phyloP scores from a whole-genome alignment of 2,329 filamentous ascomycete genomes.

The Colletotrichum somersetense region DNA sequence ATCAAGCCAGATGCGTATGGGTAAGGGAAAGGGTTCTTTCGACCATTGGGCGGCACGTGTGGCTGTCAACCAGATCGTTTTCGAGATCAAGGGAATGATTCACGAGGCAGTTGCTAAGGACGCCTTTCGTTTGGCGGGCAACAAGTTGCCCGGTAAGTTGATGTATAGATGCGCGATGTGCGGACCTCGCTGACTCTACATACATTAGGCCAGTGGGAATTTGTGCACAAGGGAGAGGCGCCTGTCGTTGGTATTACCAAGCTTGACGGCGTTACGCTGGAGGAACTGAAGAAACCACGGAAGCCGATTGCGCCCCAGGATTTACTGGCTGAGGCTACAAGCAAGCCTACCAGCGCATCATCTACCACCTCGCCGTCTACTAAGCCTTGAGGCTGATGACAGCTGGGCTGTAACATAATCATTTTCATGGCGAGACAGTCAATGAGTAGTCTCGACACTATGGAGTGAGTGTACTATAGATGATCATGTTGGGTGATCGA shows the following conservation, averaged over 20 bases:
- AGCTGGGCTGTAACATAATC: constrained; percentile 28
- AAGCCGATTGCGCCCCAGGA: constrained; percentile 68
- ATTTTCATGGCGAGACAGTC: background rate
- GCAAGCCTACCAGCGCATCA: constrained; percentile 50
- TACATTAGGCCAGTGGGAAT: constrained; percentile 81
- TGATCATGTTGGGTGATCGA: constrained; percentile 1
- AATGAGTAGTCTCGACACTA: constrained; percentile 8
- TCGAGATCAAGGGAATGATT: constrained; percentile 90
- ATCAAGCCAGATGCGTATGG: constrained; percentile 83
- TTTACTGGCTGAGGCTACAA: constrained; percentile 51
- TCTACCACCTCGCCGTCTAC: constrained; percentile 52
- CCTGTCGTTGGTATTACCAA: constrained; percentile 95
- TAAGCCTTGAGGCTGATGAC: constrained; percentile 25
- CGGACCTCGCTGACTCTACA: constrained; percentile 43
- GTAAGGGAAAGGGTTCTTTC: constrained; percentile 97
- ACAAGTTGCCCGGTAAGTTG: constrained; percentile 88
- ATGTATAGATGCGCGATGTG: too few relatives aligned
- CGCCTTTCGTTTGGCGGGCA: constrained; percentile 92
- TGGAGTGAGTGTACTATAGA: constrained; percentile 39
- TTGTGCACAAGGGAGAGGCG: constrained; percentile 91
- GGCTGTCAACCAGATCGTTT: constrained; percentile 89
- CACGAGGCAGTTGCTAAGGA: constrained; percentile 96
- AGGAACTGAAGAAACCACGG: constrained; percentile 85
- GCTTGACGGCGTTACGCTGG: constrained; percentile 84
- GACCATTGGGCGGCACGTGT: constrained; percentile 96